Conservation (phyloP, 2,329 filamentous ascomycete species). For the Curvularia sp. region DNA sequence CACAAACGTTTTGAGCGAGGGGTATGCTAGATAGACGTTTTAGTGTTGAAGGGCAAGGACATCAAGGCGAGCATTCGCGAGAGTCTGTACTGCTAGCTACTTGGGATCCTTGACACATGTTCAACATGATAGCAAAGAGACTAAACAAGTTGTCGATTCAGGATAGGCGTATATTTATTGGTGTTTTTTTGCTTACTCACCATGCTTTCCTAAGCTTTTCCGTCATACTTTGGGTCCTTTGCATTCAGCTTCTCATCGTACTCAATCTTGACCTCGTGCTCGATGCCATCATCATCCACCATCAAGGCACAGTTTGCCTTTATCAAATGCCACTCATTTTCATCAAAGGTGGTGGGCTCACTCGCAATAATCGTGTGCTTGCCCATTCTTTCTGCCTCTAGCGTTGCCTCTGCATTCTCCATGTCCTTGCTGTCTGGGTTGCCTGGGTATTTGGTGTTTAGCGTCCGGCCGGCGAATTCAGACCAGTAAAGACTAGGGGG, state of each 20-base stretch:
- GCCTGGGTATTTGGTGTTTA: slow-evolving; percentile 62
- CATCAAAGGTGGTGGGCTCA: slow-evolving; percentile 63
- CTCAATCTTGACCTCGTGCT: slow-evolving; percentile 47
- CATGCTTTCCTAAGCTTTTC: neutral
- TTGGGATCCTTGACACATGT: no score
- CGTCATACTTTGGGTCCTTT: slow-evolving; percentile 46
- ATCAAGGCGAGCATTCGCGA: no score
- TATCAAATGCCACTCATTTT: slow-evolving; percentile 61
- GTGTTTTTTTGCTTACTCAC: neutral
- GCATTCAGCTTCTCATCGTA: slow-evolving; percentile 53
- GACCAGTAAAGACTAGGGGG: slow-evolving; percentile 62
- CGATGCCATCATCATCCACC: slow-evolving; percentile 53
- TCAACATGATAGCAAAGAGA: no score
- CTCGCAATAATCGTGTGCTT: slow-evolving; percentile 62
- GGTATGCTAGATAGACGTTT: no score
- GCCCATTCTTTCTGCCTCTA: slow-evolving; percentile 54
- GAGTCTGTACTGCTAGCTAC: no score
- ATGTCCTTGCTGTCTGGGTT: slow-evolving; percentile 53
- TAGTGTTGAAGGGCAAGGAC: no score
- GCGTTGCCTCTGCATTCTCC: slow-evolving; percentile 45
- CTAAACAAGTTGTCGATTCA: neutral
- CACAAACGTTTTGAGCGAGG: no score
- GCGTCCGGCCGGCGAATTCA: slow-evolving; percentile 58
- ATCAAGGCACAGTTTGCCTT: slow-evolving; percentile 56
- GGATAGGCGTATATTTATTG: neutral